These are phyloP conservation scores for Macrocybe gigantea DNA, from an alignment of 768 basidiomycete species.

Conservation along the genomic window DNA sequence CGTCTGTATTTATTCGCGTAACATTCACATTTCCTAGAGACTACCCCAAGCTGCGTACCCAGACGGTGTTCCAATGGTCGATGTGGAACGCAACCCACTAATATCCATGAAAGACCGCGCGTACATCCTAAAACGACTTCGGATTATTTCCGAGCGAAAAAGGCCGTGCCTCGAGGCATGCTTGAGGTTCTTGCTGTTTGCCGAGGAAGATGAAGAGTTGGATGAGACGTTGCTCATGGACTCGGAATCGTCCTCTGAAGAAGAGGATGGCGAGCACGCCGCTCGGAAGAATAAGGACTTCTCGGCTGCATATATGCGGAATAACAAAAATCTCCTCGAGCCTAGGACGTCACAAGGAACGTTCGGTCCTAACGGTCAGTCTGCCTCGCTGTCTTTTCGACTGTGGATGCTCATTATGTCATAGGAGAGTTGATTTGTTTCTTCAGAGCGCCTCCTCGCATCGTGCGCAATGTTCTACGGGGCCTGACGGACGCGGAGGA, in stretches of 20 bases:
- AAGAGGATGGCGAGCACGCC: slow-evolving; percentile 34
- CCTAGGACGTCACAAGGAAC: slow-evolving; percentile 83
- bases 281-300: slow-evolving; percentile 40
- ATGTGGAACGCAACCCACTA: slow-evolving; percentile 77
- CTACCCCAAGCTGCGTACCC: slow-evolving; percentile 68
- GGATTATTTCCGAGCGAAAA: slow-evolving; percentile 62
- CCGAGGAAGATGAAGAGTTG: slow-evolving; percentile 9
- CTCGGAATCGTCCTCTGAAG: slow-evolving; percentile 51
- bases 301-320: slow-evolving; percentile 50
- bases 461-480: slow-evolving; percentile 54
- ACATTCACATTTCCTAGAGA: slow-evolving; percentile 84
- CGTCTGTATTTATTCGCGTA: slow-evolving; percentile 80
- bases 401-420: slow-evolving; percentile 1
- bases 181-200: slow-evolving; percentile 54
- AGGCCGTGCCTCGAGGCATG: slow-evolving; percentile 84
- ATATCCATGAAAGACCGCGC: slow-evolving; percentile 75
- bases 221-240: slow-evolving; percentile 36
- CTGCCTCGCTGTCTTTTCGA: background rate
- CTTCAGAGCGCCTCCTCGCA: slow-evolving; percentile 70
- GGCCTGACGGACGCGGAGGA: slow-evolving; percentile 41
- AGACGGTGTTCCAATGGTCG: slow-evolving; percentile 64
- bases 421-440: slow-evolving; percentile 85
- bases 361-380: slow-evolving; percentile 82
- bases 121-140: slow-evolving; percentile 72
- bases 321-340: slow-evolving; percentile 76